phyloP scores from a whole-genome alignment of 208 protist genomes.

The Trypanosoma mega region DNA sequence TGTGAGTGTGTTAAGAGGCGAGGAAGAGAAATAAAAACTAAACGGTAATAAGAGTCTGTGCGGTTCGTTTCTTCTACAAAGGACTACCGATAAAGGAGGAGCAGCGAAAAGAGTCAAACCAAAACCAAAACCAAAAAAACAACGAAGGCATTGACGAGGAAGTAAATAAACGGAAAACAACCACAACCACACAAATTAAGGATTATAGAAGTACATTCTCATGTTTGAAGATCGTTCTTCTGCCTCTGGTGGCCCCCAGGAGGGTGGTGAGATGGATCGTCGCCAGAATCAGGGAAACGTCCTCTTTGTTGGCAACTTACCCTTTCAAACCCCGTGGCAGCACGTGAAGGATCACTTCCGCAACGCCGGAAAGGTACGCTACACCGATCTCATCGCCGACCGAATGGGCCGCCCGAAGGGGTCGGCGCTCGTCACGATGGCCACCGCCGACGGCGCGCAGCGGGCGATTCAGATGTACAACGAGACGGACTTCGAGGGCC shows the following conservation, averaged over 20 bases:
- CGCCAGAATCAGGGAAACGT: slow-evolving; percentile 66
- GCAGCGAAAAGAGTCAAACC: neutral
- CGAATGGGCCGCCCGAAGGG: slow-evolving; percentile 70
- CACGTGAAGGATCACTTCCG: slow-evolving; percentile 89
- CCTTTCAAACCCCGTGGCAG: slow-evolving; percentile 87
- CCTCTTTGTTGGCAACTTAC: slow-evolving; percentile 89
- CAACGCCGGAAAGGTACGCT: slow-evolving; percentile 77
- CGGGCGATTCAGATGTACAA: slow-evolving; percentile 81
- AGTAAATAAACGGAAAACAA: slow-evolving; percentile 1
- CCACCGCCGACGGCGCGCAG: slow-evolving; percentile 56
- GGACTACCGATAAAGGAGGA: too few species aligned
- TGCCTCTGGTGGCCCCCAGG: slow-evolving; percentile 11
- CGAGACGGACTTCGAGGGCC: slow-evolving; percentile 88
- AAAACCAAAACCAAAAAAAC: slow-evolving; percentile 23
- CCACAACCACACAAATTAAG: neutral
- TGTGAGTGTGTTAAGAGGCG: too few species aligned
- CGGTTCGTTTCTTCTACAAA: too few species aligned
- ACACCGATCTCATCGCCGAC: slow-evolving; percentile 87
- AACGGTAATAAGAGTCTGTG: too few species aligned
- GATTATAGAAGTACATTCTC: neutral
- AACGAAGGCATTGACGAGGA: too few species aligned
- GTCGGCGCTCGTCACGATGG: slow-evolving; percentile 85
- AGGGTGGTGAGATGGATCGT: slow-evolving; percentile 19
- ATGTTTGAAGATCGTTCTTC: slow-evolving; percentile 29
- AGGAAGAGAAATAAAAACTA: too few species aligned